Percentiles rank a stretch among this genome's conserved stretches.
phyloP scores from a whole-genome alignment of 2,329 filamentous ascomycete genomes.

The Metarhizium brunneum region DNA sequence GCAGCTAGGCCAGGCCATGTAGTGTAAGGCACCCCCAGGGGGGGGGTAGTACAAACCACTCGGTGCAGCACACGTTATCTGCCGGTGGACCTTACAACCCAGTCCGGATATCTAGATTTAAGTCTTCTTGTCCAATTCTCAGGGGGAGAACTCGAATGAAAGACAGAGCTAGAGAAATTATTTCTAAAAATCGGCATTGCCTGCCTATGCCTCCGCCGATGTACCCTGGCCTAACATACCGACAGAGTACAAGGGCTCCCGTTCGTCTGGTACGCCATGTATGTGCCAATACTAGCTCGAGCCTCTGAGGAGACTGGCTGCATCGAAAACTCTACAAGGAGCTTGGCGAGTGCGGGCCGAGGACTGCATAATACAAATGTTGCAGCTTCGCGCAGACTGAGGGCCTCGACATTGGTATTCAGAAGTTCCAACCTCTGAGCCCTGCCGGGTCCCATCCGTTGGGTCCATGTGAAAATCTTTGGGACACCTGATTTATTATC shows the following conservation, averaged over 20 bases:
- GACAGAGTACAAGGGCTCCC: not conserved
- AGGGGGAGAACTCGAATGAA: not conserved
- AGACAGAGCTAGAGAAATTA: not conserved
- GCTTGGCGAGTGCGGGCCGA: not conserved
- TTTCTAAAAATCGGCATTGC: not conserved
- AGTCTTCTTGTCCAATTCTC: not conserved
- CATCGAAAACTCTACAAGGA: not conserved
- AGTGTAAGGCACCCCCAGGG: not conserved
- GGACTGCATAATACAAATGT: not conserved
- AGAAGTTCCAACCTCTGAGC: not conserved
- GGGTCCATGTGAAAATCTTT: not conserved
- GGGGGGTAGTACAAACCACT: not conserved
- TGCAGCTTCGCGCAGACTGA: not conserved
- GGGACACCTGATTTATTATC: not conserved
- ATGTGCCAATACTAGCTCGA: not conserved
- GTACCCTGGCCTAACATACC: not conserved
- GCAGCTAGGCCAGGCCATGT: not conserved
- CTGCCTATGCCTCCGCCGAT: not conserved
- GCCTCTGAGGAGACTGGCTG: not conserved
- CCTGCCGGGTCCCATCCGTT: constrained; percentile 1
- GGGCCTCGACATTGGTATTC: not conserved
- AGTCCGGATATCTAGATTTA: not conserved
- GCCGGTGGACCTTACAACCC: not conserved
- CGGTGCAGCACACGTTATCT: not conserved
- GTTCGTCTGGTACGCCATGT: not conserved